phyloP scores from a whole-genome alignment of 2,329 filamentous ascomycete species.

The Colletotrichum incanum region DNA sequence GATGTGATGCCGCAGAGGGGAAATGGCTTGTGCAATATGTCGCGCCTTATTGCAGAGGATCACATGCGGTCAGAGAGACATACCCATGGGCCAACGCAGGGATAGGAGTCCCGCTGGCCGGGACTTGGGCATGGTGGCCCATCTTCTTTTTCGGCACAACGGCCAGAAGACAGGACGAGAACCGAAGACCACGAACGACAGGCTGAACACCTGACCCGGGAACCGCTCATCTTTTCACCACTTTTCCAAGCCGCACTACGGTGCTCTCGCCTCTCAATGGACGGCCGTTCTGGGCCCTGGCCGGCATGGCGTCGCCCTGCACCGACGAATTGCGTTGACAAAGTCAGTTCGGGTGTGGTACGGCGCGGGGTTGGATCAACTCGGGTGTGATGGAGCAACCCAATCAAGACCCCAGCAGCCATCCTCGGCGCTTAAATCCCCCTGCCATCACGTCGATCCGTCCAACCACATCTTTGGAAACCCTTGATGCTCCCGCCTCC shows the following conservation, averaged over 20 bases:
- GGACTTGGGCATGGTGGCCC: conserved; percentile 1
- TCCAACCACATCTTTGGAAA: conserved; percentile 59
- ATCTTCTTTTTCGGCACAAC: conserved; percentile 20
- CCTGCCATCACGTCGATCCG: conserved; percentile 50
- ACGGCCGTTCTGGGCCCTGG: conserved; percentile 12
- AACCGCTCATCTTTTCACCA: conserved; percentile 37
- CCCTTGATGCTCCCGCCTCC: conserved; percentile 46
- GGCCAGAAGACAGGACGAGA: conserved; percentile 25
- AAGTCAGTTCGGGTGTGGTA: conserved; percentile 38
- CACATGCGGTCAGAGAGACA: conserved; percentile 33
- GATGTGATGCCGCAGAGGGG: conserved; percentile 10
- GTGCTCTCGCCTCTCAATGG: conserved; percentile 33
- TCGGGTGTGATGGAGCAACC: conserved; percentile 42
- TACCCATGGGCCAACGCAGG: conserved; percentile 30
- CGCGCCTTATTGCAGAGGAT: conserved; percentile 38
- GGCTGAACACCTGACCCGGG: conserved; percentile 18
- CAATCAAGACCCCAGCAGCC: conserved; percentile 47
- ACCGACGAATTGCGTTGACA: conserved; percentile 43
- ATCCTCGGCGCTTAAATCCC: conserved; percentile 57
- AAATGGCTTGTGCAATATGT: conserved; percentile 23
- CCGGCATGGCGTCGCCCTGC: conserved; percentile 21
- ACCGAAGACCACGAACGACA: conserved; percentile 8
- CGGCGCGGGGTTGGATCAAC: conserved; percentile 41
- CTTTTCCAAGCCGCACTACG: not conserved
- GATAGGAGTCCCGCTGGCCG: conserved; percentile 11